Evolutionary conservation across 805 yeast genomes (phyloP).

Genomic region (Tetrapisispora nanseiensis): DNA sequence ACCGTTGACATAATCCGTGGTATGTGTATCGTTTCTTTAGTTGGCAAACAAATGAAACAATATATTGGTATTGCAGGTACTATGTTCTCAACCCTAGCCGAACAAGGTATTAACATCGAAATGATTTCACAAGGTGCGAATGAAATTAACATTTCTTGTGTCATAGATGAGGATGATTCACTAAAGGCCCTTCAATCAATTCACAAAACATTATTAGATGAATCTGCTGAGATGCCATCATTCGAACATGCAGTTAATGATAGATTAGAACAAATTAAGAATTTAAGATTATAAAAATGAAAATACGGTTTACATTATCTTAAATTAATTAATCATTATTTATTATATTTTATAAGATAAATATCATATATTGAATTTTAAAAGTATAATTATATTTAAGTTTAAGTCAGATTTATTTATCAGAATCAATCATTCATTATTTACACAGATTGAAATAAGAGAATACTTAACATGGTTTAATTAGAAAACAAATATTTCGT

Average conservation of each 20-base stretch:
- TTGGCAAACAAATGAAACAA: constrained; percentile 96
- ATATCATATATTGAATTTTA: no score
- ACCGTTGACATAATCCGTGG: constrained; percentile 79
- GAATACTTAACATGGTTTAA: not conserved
- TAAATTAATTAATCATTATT: no score
- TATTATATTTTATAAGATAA: no score
- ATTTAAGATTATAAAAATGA: constrained; percentile 22
- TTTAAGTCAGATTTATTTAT: no score
- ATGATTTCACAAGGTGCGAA: constrained; percentile 99
- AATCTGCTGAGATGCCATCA: constrained; percentile 19
- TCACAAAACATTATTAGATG: constrained; percentile 65
- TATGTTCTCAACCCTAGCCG: constrained; percentile 90
- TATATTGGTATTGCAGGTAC: constrained; percentile 94
- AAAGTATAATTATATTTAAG: no score
- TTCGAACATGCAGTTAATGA: constrained; percentile 34
- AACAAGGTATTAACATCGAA: constrained; percentile 85
- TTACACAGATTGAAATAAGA: not conserved
- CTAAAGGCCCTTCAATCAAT: constrained; percentile 77
- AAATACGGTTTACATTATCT: not conserved
- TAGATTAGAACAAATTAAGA: constrained; percentile 37
- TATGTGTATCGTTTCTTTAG: constrained; percentile 86
- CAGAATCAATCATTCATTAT: not conserved
- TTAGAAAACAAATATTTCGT: constrained; percentile 81
- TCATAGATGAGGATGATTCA: constrained; percentile 74
- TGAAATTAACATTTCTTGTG: constrained; percentile 94